Conservation (phyloP, 1,284 basidiomycete species). For the Xerocomus nothofagi region DNA sequence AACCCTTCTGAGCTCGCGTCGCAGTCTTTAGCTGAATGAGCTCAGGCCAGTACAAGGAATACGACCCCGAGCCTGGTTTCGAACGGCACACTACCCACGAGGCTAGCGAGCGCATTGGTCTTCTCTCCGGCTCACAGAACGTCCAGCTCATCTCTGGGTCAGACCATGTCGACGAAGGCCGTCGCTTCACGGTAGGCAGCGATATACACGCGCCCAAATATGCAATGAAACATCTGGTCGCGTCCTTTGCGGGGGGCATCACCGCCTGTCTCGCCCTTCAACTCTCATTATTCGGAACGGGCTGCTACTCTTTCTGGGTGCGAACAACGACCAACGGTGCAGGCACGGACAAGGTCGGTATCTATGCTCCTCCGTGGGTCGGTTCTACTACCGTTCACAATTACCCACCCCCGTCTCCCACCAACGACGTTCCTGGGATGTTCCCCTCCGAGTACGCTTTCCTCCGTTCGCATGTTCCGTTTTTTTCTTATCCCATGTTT, state of each 20-base stretch:
- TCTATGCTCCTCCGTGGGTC: constrained; percentile 55
- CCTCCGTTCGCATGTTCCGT: not conserved
- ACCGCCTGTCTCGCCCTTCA: constrained; percentile 29
- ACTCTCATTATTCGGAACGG: constrained; percentile 23
- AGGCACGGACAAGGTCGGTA: constrained; percentile 7
- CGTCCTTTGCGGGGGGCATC: constrained; percentile 31
- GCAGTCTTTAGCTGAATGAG: constrained; percentile 5
- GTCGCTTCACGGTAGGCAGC: not conserved
- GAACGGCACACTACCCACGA: constrained; percentile 1
- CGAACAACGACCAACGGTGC: not conserved
- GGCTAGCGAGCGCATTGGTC: constrained; percentile 15
- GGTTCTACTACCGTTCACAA: constrained; percentile 69
- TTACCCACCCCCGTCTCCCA: constrained; percentile 72
- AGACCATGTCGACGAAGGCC: not conserved
- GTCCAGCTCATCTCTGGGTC: not conserved
- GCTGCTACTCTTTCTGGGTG: constrained; percentile 9
- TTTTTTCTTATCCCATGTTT: not conserved
- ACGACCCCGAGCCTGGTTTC: constrained; percentile 20
- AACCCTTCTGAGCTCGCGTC: not conserved
- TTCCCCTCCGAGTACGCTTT: constrained; percentile 59
- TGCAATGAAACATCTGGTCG: constrained; percentile 23
- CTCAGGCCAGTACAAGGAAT: constrained; percentile 18
- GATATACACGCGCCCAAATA: constrained; percentile 5
- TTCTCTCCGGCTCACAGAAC: constrained; percentile 18
- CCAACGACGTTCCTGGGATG: constrained; percentile 63